Conservation (phyloP, 2,329 filamentous ascomycete species). For the Alternaria sp. region DNA sequence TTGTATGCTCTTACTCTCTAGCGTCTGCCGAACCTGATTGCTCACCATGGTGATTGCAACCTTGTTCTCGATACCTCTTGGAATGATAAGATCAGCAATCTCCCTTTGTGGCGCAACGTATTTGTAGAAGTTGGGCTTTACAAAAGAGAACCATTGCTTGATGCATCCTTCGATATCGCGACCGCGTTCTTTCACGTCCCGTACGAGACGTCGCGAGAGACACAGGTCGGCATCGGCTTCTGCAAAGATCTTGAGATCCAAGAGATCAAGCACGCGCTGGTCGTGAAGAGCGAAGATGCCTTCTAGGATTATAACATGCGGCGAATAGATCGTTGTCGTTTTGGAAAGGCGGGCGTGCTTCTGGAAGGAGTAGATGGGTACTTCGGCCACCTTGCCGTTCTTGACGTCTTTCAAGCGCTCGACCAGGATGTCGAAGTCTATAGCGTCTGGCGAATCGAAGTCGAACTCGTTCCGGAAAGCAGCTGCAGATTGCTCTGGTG, state of each 20-base stretch:
- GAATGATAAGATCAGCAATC: slow-evolving; percentile 93
- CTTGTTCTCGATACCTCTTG: slow-evolving; percentile 90
- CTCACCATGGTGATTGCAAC: slow-evolving; percentile 96
- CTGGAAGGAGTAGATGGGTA: slow-evolving; percentile 94
- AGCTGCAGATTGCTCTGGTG: slow-evolving; percentile 75
- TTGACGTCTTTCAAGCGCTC: slow-evolving; percentile 84
- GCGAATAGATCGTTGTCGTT: slow-evolving; percentile 92
- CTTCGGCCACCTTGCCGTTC: slow-evolving; percentile 85
- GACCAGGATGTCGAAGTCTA: slow-evolving; percentile 91
- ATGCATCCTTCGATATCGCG: slow-evolving; percentile 94
- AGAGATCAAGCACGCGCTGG: slow-evolving; percentile 78
- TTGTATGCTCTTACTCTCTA: slow-evolving; percentile 82
- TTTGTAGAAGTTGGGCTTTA: slow-evolving; percentile 96
- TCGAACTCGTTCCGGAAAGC: slow-evolving; percentile 94
- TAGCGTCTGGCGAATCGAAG: slow-evolving; percentile 91
- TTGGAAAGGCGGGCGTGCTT: slow-evolving; percentile 82
- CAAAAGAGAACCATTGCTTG: slow-evolving; percentile 96
- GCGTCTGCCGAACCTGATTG: slow-evolving; percentile 87
- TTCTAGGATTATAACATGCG: slow-evolving; percentile 93
- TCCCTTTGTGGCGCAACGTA: slow-evolving; percentile 92
- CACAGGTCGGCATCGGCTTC: slow-evolving; percentile 96
- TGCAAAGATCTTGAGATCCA: slow-evolving; percentile 97
- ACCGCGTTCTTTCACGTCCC: slow-evolving; percentile 88
- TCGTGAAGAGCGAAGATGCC: slow-evolving; percentile 97
- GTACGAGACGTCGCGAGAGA: slow-evolving; percentile 72